Percentiles rank a stretch among this genome's conserved stretches.
Conservation (phyloP, 1,284 basidiomycete genomes). For the Ceratobasidium sp. region DNA sequence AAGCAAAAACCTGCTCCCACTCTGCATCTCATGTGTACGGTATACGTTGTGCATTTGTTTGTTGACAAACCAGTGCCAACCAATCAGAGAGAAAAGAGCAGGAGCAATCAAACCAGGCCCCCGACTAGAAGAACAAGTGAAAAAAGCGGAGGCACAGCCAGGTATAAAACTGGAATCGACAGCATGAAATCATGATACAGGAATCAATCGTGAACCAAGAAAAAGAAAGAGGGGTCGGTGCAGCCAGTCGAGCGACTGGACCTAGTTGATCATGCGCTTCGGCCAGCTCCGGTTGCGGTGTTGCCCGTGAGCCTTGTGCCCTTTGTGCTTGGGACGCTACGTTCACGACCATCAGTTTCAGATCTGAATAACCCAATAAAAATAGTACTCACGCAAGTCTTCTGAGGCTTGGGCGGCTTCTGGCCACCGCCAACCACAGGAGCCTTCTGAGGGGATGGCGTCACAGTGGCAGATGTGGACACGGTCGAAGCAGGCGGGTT, state of each 20-base stretch:
- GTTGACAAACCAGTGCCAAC: neutral
- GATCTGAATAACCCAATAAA: neutral
- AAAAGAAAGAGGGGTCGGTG: neutral
- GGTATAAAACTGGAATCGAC: neutral
- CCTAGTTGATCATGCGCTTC: conserved; percentile 27
- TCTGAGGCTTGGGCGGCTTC: neutral
- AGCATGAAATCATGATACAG: neutral
- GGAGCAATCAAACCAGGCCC: conserved; percentile 12
- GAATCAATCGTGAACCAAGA: neutral
- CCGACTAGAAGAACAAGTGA: neutral
- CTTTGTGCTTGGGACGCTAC: conserved; percentile 13
- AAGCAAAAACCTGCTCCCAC: neutral
- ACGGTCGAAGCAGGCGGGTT: neutral
- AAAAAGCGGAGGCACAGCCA: conserved; percentile 25
- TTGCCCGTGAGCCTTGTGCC: neutral
- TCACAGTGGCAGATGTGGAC: neutral
- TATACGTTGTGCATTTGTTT: conserved; percentile 12
- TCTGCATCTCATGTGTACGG: neutral
- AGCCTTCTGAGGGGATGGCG: neutral
- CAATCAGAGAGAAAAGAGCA: neutral
- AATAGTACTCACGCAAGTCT: conserved; percentile 21
- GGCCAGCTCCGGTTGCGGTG: neutral
- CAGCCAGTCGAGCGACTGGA: neutral
- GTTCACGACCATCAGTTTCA: neutral
- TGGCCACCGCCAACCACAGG: neutral